Base-by-base conservation (phyloP, 768 basidiomycete species). In the Rhizopogon salebrosus region DNA sequence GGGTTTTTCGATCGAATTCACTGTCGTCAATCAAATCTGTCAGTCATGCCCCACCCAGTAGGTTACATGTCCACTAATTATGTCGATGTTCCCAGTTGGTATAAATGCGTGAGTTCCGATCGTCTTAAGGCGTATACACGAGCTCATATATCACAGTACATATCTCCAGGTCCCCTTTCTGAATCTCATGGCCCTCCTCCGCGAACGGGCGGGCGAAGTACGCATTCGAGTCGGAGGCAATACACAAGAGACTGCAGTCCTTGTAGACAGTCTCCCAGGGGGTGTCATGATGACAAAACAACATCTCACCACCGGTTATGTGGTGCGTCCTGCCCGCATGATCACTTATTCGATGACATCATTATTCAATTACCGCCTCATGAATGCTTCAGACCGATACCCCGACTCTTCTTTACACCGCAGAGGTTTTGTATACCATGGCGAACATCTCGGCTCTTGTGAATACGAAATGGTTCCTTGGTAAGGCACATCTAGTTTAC, bases 1-100 rank as follows among this genome's bases (percentile, higher is more conserved):
- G 48, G 84, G 84, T 0, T 85, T 85, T 56, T 78, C 76, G 1
- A 71, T 87, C 27, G 85, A 87, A 65, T 74, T 85, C 71, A 82
- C 80, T 18, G 80, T 85, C 7, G 75, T 76, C 3, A 78, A 79
- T 54, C 78, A 79, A 62, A 67, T 77, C 41, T 56, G 66, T 71
- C 39, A 55, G 80, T 76, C 50, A 3, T 27, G 9, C 24, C 11
- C 23, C 35, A 26, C 34, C 27, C 14, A 29, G 27, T 11, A 18
- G 9, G 36, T 1, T 48, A 27, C 18, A 9, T 8, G 8, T 24
- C 7, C 22, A 26, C 46, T 43, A 14, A 49, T 24, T 24, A 18
- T 24, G 34, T 36, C n/a, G 18, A 9, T 29, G 5, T 36, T 46
- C 13, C 18, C 18, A 58, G 57, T 58, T 22, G 57, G 57, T 20